These are phyloP conservation scores for Aspergillus ostianus DNA, from an alignment of 495 filamentous ascomycete species.

Conservation along the genomic window DNA sequence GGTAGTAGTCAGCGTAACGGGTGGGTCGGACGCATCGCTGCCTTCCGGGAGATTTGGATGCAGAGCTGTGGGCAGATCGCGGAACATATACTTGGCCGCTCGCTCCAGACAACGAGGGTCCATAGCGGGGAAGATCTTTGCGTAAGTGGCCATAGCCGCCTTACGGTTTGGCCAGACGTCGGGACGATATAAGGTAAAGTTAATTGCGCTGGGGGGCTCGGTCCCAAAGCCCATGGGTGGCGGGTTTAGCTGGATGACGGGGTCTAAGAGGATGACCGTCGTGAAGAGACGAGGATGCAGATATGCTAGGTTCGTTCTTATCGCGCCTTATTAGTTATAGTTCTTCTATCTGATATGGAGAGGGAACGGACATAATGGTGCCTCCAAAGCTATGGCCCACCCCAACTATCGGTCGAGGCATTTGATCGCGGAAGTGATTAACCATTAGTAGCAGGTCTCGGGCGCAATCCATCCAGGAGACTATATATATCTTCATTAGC, in stretches of 20 bases:
- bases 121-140: constrained; percentile 3
- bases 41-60: constrained; percentile 4
- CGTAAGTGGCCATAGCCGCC: not conserved
- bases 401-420: constrained; percentile 12
- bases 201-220: not conserved
- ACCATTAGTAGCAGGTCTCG: constrained; percentile 10
- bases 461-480: constrained; percentile 11
- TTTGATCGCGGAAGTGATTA: constrained; percentile 9
- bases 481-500: not conserved
- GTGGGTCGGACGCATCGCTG: not conserved
- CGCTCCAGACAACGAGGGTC: constrained; percentile 6
- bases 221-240: not conserved
- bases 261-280: constrained; percentile 9
- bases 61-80: constrained; percentile 6
- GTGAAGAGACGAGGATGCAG: constrained; percentile 11
- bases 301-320: constrained; percentile 2
- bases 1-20: constrained; percentile 11
- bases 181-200: not conserved
- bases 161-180: constrained; percentile 7
- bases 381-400: constrained; percentile 14
- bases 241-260: not conserved
- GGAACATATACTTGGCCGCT: constrained; percentile 3
- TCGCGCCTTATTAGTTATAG: not conserved
- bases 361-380: not conserved
- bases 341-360: not conserved